Conservation (phyloP, 441 rosid species). For the Flueggea neowawraea region DNA sequence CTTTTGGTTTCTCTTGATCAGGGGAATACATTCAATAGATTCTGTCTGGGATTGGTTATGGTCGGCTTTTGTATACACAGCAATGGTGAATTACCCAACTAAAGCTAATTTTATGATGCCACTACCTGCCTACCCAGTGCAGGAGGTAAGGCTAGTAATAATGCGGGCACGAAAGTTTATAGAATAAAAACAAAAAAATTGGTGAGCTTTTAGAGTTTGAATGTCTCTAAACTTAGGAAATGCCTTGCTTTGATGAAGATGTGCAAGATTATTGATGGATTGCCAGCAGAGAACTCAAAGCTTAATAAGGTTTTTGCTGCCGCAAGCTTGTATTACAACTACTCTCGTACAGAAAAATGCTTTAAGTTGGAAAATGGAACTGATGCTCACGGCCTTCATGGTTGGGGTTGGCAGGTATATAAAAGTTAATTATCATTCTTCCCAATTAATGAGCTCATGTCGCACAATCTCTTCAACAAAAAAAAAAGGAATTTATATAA, state of each 20-base stretch:
- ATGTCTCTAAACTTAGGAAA: no score
- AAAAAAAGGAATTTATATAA: no score
- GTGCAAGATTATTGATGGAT: conserved; percentile 69
- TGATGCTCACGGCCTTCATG: conserved; percentile 63
- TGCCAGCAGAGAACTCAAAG: conserved; percentile 44
- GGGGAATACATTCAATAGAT: conserved; percentile 43
- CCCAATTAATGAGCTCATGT: neutral
- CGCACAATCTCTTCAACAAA: neutral
- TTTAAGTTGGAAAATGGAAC: conserved; percentile 45
- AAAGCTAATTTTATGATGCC: conserved; percentile 73
- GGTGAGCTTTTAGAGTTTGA: no score
- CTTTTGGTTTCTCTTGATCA: conserved; percentile 16
- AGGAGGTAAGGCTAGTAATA: conserved; percentile 33
- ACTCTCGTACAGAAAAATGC: conserved; percentile 53
- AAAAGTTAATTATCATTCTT: neutral
- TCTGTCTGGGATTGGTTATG: conserved; percentile 55
- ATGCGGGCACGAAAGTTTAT: neutral
- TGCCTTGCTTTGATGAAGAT: conserved; percentile 28
- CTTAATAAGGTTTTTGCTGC: conserved; percentile 62
- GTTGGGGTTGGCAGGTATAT: conserved; percentile 79
- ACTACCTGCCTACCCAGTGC: conserved; percentile 71
- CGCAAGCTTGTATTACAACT: conserved; percentile 75
- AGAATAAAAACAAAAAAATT: no score
- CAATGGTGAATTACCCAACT: conserved; percentile 79
- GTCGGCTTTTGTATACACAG: conserved; percentile 61